phyloP scores from a whole-genome alignment of 1,284 basidiomycete species.

The Amylostereum areolatum region DNA sequence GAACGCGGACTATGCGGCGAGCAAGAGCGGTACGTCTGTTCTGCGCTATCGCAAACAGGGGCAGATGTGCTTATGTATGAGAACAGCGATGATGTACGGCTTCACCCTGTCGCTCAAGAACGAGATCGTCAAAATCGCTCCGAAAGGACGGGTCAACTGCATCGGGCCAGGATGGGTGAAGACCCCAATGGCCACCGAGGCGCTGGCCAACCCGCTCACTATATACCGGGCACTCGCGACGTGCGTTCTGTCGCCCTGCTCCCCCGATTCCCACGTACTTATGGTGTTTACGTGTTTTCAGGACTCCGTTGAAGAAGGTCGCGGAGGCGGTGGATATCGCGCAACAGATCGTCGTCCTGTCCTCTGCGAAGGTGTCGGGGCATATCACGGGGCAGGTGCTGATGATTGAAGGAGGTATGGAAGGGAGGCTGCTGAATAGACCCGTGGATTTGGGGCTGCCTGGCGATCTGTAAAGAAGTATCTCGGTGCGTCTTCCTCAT shows the following conservation, averaged over 20 bases:
- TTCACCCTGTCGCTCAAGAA: slow-evolving; percentile 67
- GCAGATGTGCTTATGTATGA: too few relatives aligned
- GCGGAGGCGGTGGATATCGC: slow-evolving; percentile 61
- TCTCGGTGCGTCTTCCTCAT: too few relatives aligned
- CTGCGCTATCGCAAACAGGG: too few relatives aligned
- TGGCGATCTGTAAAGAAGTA: not conserved
- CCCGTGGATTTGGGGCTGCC: slow-evolving; percentile 26
- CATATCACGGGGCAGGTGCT: slow-evolving; percentile 68
- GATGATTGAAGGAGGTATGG: slow-evolving; percentile 76
- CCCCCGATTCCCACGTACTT: not conserved
- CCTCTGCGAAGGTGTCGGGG: slow-evolving; percentile 59
- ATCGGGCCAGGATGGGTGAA: slow-evolving; percentile 70
- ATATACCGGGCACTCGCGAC: slow-evolving; percentile 57
- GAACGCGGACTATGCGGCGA: slow-evolving; percentile 58
- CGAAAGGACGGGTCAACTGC: slow-evolving; percentile 63
- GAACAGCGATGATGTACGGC: slow-evolving; percentile 61
- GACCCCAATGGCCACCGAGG: slow-evolving; percentile 52
- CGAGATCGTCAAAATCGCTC: slow-evolving; percentile 74
- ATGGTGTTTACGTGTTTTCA: slow-evolving; percentile 19
- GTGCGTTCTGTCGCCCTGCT: slow-evolving; percentile 30
- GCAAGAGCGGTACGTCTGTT: slow-evolving; percentile 44
- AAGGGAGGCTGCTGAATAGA: slow-evolving; percentile 49
- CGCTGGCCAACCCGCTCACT: slow-evolving; percentile 37
- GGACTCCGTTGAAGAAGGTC: slow-evolving; percentile 68
- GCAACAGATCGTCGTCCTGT: slow-evolving; percentile 55